phyloP scores from a whole-genome alignment of 2,329 filamentous ascomycete genomes.

The Beauveria brongniartii region DNA sequence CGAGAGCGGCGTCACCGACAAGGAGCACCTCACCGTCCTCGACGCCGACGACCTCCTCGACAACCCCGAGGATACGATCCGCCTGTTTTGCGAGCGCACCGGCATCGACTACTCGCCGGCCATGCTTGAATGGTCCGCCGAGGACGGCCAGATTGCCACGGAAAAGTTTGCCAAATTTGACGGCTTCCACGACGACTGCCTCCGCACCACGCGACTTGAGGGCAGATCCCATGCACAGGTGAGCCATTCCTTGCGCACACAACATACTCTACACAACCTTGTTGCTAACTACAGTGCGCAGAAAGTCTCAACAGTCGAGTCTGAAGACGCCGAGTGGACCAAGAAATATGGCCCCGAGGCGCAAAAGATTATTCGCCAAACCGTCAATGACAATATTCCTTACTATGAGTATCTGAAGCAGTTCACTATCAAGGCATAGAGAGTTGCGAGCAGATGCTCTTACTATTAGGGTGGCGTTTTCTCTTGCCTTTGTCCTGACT shows the following conservation, averaged over 20 bases:
- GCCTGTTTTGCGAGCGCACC: slow-evolving; percentile 73
- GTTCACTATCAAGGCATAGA: slow-evolving; percentile 35
- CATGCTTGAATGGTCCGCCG: slow-evolving; percentile 81
- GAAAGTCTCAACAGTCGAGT: slow-evolving; percentile 55
- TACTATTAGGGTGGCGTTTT: background rate
- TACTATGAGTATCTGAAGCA: slow-evolving; percentile 78
- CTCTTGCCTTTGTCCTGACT: background rate
- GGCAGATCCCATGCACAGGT: slow-evolving; percentile 58
- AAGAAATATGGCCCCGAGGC: slow-evolving; percentile 67
- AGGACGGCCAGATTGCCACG: slow-evolving; percentile 63
- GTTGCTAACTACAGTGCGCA: slow-evolving; percentile 23
- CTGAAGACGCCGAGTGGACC: slow-evolving; percentile 63
- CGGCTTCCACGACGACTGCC: slow-evolving; percentile 93
- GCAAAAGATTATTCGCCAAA: slow-evolving; percentile 60
- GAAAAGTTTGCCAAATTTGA: slow-evolving; percentile 92
- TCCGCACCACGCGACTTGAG: slow-evolving; percentile 69
- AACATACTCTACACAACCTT: slow-evolving; percentile 12
- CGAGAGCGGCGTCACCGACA: slow-evolving; percentile 60
- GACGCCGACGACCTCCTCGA: slow-evolving; percentile 94
- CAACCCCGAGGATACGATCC: slow-evolving; percentile 65
- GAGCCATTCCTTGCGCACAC: slow-evolving; percentile 14
- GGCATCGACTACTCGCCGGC: slow-evolving; percentile 65
- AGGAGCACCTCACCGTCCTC: slow-evolving; percentile 69
- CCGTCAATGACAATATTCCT: slow-evolving; percentile 61
- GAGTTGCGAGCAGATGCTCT: background rate